A percentile compares a stretch with the other conserved stretches of the same genome.
Evolutionary conservation across 306 rosid species (phyloP).

Genomic region (Vicia villosa): DNA sequence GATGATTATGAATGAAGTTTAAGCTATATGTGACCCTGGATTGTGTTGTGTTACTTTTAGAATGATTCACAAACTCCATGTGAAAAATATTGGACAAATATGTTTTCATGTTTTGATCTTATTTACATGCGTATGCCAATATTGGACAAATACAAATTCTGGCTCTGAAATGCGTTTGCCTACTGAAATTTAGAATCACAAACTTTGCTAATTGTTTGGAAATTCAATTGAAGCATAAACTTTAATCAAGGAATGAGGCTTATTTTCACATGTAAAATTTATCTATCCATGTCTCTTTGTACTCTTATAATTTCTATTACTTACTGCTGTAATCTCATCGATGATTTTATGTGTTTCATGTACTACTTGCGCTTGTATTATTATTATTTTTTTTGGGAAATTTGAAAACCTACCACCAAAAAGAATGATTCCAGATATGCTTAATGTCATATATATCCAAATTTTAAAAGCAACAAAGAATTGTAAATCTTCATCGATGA

Average conservation of each 20-base stretch:
- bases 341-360: background rate
- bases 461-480: background rate
- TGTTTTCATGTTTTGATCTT: background rate
- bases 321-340: too few species aligned
- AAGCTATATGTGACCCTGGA: too few species aligned
- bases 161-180: background rate
- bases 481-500: background rate
- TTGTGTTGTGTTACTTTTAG: too few species aligned
- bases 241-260: background rate
- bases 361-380: background rate
- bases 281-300: background rate
- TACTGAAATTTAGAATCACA: background rate
- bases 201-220: background rate
- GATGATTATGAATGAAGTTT: background rate
- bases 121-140: background rate
- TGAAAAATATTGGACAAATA: background rate
- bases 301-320: background rate
- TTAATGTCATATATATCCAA: background rate
- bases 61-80: too few species aligned
- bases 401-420: background rate
- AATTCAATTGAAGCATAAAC: slow-evolving; percentile 10
- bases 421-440: background rate
- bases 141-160: background rate
- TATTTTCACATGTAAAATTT: background rate
- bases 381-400: background rate